Evolutionary conservation across 371 early-diverging fungal genomes (phyloP), one percentile per base, ranked within the genome.

Genomic region (Smittium culicis): DNA sequence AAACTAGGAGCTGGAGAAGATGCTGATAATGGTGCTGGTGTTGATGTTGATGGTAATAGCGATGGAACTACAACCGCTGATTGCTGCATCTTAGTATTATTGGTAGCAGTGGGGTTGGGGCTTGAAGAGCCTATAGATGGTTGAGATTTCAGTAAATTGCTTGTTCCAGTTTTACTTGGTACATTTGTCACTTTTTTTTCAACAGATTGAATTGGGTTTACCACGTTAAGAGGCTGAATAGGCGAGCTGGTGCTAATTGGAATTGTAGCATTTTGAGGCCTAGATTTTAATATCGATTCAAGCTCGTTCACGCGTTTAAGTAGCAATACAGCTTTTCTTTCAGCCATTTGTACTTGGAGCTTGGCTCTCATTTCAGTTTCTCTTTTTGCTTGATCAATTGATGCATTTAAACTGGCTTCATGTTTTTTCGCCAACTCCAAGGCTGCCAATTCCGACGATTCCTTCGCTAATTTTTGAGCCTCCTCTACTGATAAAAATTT

Each of bases 331-430:
- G 57, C 57, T 57, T 57, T 57, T 16, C 65, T 2, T 20, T 64
- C 65, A 29, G 33, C 8, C 65, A 64, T 35, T 29, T 5, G 17
- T 20, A 64, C 54, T 28, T 64, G 34, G 8, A 64, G 35, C 65
- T 64, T 64, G 34, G 29, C 27, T 54, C 65, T 29, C 35, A 64
- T 64, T 54, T 64, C 65, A 17, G 34, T 1, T 30, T 64, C 65
- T 45, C 25, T 64, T 64, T 64, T 35, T 35, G 27, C 27, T 16
- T 64, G 29, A 11, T 64, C 65, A n/a, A 35, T 35, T 11, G 35
- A 16, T n/a, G 11, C 17, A 30, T 20, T 28, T 17, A 34, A 24
- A 16, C 35, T 34, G 2, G n/a, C 14, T 34, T 34, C 1, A 64
- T 32, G 24, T 64, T 11, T 27, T 11, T 17, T 64, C 8, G 8